Evolutionary conservation across 192 early-diverging fungal genomes (phyloP).

Genomic region (Obelidium mucronatum): DNA sequence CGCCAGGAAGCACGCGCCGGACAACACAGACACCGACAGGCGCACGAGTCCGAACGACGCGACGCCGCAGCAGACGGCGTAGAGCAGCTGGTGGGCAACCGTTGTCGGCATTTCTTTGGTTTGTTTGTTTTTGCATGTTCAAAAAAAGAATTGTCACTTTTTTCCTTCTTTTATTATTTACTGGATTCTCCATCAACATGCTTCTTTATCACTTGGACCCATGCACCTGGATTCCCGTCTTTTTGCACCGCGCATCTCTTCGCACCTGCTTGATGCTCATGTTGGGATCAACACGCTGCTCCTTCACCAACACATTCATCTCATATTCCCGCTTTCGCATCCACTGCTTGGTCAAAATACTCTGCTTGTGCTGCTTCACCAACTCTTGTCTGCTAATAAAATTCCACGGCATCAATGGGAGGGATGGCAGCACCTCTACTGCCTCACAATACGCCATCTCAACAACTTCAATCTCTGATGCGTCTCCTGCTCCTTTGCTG

Average conservation of each 20-base stretch:
- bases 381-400: not conserved
- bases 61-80: not conserved
- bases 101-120: too few relatives aligned
- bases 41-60: not conserved
- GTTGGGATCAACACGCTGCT: conserved; percentile 39
- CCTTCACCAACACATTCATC: conserved; percentile 35
- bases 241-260: not conserved
- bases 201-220: not conserved
- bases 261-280: conserved; percentile 6
- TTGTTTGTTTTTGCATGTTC: too few relatives aligned
- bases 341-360: conserved; percentile 13
- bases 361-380: not conserved
- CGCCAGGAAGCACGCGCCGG: not conserved
- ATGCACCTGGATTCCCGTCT: not conserved
- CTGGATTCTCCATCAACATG: too few relatives aligned
- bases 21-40: not conserved
- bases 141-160: too few relatives aligned
- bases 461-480: conserved; percentile 2
- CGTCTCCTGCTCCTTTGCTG: not conserved
- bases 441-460: conserved; percentile 8
- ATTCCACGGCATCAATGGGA: conserved; percentile 20
- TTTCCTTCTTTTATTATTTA: too few relatives aligned
- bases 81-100: too few relatives aligned
- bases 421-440: not conserved
- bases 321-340: not conserved